Conservation (phyloP, 495 filamentous ascomycete species). For the Annulohypoxylon nitens region DNA sequence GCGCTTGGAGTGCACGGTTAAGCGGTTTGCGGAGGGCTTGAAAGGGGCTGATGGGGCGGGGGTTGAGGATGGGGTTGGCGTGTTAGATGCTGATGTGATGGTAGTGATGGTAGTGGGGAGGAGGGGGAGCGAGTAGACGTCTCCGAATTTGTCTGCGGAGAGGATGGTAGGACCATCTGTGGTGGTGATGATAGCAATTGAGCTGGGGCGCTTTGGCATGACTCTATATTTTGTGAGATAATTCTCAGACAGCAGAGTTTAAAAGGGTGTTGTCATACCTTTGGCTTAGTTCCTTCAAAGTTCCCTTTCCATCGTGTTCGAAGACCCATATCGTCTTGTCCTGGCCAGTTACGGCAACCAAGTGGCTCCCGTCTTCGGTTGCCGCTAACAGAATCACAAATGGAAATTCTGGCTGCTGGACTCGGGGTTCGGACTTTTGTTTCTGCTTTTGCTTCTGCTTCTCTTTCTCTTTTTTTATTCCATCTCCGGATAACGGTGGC, state of each 20-base stretch:
- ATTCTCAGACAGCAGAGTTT: not conserved
- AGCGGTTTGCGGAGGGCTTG: slow-evolving; percentile 71
- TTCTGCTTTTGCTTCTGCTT: slow-evolving; percentile 36
- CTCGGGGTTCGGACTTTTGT: slow-evolving; percentile 28
- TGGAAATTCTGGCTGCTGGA: slow-evolving; percentile 52
- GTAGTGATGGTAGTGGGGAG: slow-evolving; percentile 59
- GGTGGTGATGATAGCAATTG: slow-evolving; percentile 77
- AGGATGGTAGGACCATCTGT: slow-evolving; percentile 77
- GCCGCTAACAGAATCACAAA: slow-evolving; percentile 69
- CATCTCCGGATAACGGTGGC: slow-evolving; percentile 14
- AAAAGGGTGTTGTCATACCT: slow-evolving; percentile 65
- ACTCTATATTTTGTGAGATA: slow-evolving; percentile 60
- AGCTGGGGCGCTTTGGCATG: slow-evolving; percentile 91
- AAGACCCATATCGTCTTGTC: slow-evolving; percentile 93
- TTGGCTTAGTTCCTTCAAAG: slow-evolving; percentile 75
- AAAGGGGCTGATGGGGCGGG: slow-evolving; percentile 21
- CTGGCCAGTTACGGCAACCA: slow-evolving; percentile 84
- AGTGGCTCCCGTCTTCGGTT: slow-evolving; percentile 71
- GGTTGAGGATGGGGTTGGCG: slow-evolving; percentile 17
- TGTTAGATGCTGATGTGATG: slow-evolving; percentile 27
- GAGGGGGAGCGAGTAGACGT: slow-evolving; percentile 91
- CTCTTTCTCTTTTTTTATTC: slow-evolving; percentile 11
- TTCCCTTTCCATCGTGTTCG: slow-evolving; percentile 69
- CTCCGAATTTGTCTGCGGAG: slow-evolving; percentile 92
- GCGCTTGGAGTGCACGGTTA: slow-evolving; percentile 86